Percentiles rank a stretch among this genome's conserved stretches.
Conservation (phyloP, 768 basidiomycete genomes). For the Lentinula boryana region DNA sequence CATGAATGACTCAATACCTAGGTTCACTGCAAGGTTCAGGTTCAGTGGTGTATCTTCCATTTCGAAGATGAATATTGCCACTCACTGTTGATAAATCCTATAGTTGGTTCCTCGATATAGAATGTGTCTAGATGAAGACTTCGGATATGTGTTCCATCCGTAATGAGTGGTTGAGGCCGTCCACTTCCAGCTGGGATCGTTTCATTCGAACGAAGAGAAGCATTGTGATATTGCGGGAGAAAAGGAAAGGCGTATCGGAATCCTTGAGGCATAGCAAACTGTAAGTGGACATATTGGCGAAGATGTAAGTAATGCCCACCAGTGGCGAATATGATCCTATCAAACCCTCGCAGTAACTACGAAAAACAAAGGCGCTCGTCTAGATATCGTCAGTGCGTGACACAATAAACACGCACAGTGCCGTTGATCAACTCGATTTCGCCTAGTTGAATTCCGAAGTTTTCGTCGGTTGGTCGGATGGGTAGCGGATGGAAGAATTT, state of each 20-base stretch:
- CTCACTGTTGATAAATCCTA: slow-evolving; percentile 32
- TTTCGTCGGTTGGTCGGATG: not conserved
- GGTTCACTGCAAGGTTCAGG: slow-evolving; percentile 22
- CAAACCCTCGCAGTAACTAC: not conserved
- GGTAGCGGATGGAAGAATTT: slow-evolving; percentile 24
- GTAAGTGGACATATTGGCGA: slow-evolving; percentile 29
- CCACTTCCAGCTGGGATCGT: slow-evolving; percentile 13
- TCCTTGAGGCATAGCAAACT: slow-evolving; percentile 26
- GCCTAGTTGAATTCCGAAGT: slow-evolving; percentile 14
- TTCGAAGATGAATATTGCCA: not conserved
- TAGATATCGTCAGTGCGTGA: not conserved
- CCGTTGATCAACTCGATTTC: slow-evolving; percentile 31
- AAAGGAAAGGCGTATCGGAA: slow-evolving; percentile 40
- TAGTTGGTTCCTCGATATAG: slow-evolving; percentile 39
- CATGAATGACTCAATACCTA: slow-evolving; percentile 33
- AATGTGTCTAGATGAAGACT: slow-evolving; percentile 33
- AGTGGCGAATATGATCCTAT: slow-evolving; percentile 1
- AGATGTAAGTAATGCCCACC: slow-evolving; percentile 12
- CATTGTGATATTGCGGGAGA: slow-evolving; percentile 32
- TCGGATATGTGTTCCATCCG: slow-evolving; percentile 33
- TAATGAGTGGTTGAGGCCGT: slow-evolving; percentile 26
- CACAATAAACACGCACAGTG: slow-evolving; percentile 17
- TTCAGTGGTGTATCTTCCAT: too few species aligned
- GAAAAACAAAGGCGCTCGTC: not conserved
- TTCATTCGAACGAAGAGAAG: slow-evolving; percentile 17